Conservation (phyloP, 2,329 filamentous ascomycete species). For the Pseudogymnoascus sp. region DNA sequence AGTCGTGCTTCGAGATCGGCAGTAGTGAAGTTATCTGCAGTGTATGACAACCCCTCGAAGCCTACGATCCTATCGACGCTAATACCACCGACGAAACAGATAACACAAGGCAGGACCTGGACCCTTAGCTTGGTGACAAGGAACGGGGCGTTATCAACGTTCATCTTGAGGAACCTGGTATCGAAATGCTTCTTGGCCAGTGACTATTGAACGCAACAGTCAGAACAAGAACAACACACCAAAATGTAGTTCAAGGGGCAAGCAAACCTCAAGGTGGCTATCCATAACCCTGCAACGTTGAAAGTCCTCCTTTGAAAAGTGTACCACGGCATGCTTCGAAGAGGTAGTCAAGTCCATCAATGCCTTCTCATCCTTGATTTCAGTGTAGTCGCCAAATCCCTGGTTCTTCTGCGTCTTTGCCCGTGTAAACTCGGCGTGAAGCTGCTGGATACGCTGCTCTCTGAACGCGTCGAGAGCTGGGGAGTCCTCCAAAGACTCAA, state of each 20-base stretch:
- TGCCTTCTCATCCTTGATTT: constrained; percentile 52
- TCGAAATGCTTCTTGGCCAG: constrained; percentile 52
- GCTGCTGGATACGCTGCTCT: constrained; percentile 50
- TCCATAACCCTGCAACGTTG: constrained; percentile 37
- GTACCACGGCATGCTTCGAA: constrained; percentile 33
- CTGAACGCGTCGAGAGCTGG: constrained; percentile 46
- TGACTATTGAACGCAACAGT: constrained; percentile 25
- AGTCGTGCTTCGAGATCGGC: constrained; percentile 47
- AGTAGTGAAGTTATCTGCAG: constrained; percentile 45
- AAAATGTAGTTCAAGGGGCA: background rate
- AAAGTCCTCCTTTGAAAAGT: constrained; percentile 38
- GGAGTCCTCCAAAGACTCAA: constrained; percentile 49
- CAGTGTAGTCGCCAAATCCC: constrained; percentile 46
- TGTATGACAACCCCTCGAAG: constrained; percentile 51
- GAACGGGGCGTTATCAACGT: constrained; percentile 54
- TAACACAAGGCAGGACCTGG: constrained; percentile 52
- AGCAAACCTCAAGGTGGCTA: constrained; percentile 30
- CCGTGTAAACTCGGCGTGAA: constrained; percentile 48
- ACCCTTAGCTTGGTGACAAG: constrained; percentile 51
- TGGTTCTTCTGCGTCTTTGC: constrained; percentile 44
- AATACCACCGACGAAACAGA: constrained; percentile 50
- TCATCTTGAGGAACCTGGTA: constrained; percentile 50
- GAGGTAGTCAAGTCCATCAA: constrained; percentile 43
- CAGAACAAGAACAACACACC: background rate
- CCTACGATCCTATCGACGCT: constrained; percentile 51